Conservation (phyloP, 1,284 basidiomycete genomes). For the Cryptococcus floricola region DNA sequence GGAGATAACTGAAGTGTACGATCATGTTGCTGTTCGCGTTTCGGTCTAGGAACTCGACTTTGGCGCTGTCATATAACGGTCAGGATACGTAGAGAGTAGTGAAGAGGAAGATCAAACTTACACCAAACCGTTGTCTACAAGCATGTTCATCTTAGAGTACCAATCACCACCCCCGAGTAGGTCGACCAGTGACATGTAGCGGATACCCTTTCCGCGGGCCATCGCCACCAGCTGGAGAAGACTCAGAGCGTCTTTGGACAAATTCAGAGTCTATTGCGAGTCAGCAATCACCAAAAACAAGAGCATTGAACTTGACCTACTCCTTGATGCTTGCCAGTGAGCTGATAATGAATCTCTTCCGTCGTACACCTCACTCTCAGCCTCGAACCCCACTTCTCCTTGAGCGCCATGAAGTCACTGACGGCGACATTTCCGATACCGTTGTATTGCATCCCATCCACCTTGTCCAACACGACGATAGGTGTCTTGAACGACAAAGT, state of each 20-base stretch:
- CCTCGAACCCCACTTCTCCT: conserved; percentile 33
- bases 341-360: conserved; percentile 41
- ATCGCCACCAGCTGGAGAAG: conserved; percentile 28
- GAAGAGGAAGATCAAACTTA: conserved; percentile 9
- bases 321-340: conserved; percentile 37
- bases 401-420: conserved; percentile 22
- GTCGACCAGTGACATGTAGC: no score
- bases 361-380: conserved; percentile 38
- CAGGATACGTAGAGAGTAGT: no score
- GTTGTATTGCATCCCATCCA: background rate
- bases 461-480: no score
- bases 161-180: conserved; percentile 33
- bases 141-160: conserved; percentile 36
- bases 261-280: no score
- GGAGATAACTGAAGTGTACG: conserved; percentile 36
- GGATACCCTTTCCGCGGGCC: conserved; percentile 28
- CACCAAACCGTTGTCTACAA: conserved; percentile 33
- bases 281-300: background rate
- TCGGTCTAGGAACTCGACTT: no score
- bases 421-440: background rate
- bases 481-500: no score
- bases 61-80: no score
- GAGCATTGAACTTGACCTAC: conserved; percentile 20
- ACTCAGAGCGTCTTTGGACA: conserved; percentile 25
- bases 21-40: conserved; percentile 27